Evolutionary conservation across 108 stramenopile species (phyloP).

Genomic region (Conticribra weissflogii): DNA sequence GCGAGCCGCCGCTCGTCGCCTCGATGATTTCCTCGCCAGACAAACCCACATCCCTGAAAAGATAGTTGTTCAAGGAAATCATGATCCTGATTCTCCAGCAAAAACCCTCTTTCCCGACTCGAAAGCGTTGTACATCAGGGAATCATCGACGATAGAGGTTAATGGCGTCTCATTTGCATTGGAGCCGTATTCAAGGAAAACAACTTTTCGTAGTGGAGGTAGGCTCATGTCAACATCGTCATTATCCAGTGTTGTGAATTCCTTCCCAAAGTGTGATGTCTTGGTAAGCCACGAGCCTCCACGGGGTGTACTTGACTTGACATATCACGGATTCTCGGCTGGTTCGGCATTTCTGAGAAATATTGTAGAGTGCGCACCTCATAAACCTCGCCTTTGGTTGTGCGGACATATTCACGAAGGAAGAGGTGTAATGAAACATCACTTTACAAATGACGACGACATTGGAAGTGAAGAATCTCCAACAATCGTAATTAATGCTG

Average conservation of each 20-base stretch:
- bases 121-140: constrained; percentile 59
- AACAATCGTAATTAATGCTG: constrained; percentile 75
- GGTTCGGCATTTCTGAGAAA: constrained; percentile 57
- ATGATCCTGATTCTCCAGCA: constrained; percentile 66
- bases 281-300: constrained; percentile 75
- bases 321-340: constrained; percentile 58
- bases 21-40: constrained; percentile 66
- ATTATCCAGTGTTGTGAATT: neutral
- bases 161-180: constrained; percentile 49
- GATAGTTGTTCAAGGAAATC: constrained; percentile 80
- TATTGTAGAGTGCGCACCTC: constrained; percentile 38
- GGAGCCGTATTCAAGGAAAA: constrained; percentile 52
- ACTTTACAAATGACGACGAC: constrained; percentile 31
- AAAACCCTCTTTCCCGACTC: constrained; percentile 44
- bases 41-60: constrained; percentile 70
- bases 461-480: constrained; percentile 19
- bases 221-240: constrained; percentile 4
- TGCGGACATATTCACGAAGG: constrained; percentile 85
- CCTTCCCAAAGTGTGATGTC: constrained; percentile 57
- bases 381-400: constrained; percentile 62
- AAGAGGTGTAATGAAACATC: constrained; percentile 44
- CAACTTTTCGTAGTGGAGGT: constrained; percentile 41
- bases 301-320: constrained; percentile 57
- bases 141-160: constrained; percentile 43
- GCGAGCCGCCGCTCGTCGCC: constrained; percentile 35